These are phyloP conservation scores for Diaporthe sp. DNA, from an alignment of 2,329 filamentous ascomycete genomes.

Conservation along the genomic window DNA sequence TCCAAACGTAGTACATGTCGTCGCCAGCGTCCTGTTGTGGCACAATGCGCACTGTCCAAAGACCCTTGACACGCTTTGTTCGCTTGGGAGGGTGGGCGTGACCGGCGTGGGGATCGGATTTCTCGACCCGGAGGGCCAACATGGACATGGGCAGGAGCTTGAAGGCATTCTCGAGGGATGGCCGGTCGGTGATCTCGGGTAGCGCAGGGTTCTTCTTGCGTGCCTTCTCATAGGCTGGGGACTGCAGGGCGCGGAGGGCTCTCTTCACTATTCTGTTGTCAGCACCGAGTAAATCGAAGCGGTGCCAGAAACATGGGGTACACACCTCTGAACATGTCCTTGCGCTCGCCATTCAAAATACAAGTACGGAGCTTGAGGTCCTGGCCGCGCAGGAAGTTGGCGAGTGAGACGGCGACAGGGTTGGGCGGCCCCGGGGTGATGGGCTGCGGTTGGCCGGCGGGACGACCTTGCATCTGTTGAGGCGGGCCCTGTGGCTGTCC, in stretches of 20 bases:
- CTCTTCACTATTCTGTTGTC: slow-evolving; percentile 81
- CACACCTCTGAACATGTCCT: slow-evolving; percentile 96
- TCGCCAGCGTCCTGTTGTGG: slow-evolving; percentile 92
- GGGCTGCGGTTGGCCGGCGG: slow-evolving; percentile 71
- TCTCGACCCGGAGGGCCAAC: slow-evolving; percentile 89
- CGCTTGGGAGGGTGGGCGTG: slow-evolving; percentile 80
- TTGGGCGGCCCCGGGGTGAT: slow-evolving; percentile 87
- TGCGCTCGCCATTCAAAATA: slow-evolving; percentile 95
- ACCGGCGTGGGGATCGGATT: slow-evolving; percentile 83
- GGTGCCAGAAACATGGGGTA: background rate
- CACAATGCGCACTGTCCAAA: slow-evolving; percentile 96
- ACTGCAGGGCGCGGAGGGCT: slow-evolving; percentile 90
- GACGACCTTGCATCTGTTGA: slow-evolving; percentile 51
- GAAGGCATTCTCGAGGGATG: slow-evolving; percentile 92
- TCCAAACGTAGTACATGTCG: slow-evolving; percentile 95
- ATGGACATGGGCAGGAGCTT: slow-evolving; percentile 96
- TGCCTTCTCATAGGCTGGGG: slow-evolving; percentile 90
- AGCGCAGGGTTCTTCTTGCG: slow-evolving; percentile 90
- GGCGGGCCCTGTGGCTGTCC: slow-evolving; percentile 52
- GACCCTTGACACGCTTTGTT: slow-evolving; percentile 91
- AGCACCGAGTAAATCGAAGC: slow-evolving; percentile 38
- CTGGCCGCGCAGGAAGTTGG: slow-evolving; percentile 87
- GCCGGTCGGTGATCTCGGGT: slow-evolving; percentile 88
- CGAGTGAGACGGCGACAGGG: slow-evolving; percentile 88
- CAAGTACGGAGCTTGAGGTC: slow-evolving; percentile 91